Evolutionary conservation across 805 yeast species (phyloP), one percentile per base, ranked within the genome.

Genomic region (Metschnikowia rubicola): DNA sequence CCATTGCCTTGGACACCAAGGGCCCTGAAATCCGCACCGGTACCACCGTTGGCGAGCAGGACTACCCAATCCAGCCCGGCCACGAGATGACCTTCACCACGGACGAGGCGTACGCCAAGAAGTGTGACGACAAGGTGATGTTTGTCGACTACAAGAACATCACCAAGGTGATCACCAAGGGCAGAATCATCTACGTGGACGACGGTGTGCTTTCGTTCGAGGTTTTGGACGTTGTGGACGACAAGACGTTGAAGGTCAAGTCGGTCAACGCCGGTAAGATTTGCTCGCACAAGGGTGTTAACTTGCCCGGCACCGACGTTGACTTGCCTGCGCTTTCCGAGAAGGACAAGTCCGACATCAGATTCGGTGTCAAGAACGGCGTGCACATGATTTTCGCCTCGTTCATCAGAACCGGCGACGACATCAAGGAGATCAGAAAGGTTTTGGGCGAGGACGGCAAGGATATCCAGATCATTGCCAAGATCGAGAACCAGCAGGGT

Each of bases 1-100:
- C 97, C 53, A 91, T 94, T 73, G 99, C 99, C 57, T 83, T 94
- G 63, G 99, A 94, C 73, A 94, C 98, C 71, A 94, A 94, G 82
- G 99, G 99, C 61, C 99, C 99, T 55, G 99, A 94, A 78, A 94
- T 94, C 77, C 88, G 99, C 83, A 92, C 99, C 50, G 99, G 99
- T 73, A 83, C 90, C 71, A 94, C 99, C 61, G 69, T 73, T 55
- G 88, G 79, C 63, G 87, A 81, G 50, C 71, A 73, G 52, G 99
- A 94, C 68, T 89, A 73, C 74, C 86, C 96, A 64, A 86, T 94
- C 64, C 72, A 79, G 38, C 79, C 94, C 52, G 83, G 82, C 74
- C 96, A 89, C 72, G 92, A 86, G 71, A 87, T 94, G 96, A 82
- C 77, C 66, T 87, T 94, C 79, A 75, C 97, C 68, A 94, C 98